Base-by-base conservation (phyloP, 768 basidiomycete genomes). In the Amanita brunnescens region DNA sequence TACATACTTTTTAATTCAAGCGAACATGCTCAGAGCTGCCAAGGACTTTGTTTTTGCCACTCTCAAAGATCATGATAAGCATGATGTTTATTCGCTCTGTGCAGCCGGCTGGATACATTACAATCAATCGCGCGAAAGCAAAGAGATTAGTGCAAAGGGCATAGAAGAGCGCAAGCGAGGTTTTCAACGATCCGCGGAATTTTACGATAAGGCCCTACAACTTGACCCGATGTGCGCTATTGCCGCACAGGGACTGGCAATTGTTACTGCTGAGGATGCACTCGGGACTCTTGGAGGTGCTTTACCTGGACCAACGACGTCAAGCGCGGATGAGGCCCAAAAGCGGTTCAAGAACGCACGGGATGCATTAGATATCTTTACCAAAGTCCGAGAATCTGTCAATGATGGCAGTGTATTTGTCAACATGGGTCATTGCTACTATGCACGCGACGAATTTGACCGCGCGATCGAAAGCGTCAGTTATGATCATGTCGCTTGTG, bases 401-500 rank as follows among this genome's bases (percentile, higher is more conserved):
- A 78, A 80, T 52, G 76, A 79, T 52, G 91, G 89, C 6, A 87
- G 87, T 53, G 92, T 96, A 3, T 92, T 94, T 61, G 74, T 91
- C 61, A 99, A 99, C 64, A 94, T 97, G 75, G 96, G 94, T 0
- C 96, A 98, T 61, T 96, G 93, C 60, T 88, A 93, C 63, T 95
- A 91, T 61, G 79, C 82, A 16, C 76, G 91, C 46, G 95, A 96
- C 53, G 95, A 99, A 63, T 96, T 85, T 62, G 95, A 98, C 56
- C 78, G 89, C 44, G 95, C 96, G 1, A 94, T 98, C 55, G 94
- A 99, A 67, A 89, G 90, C 60, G 95, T 96, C 63, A 64, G 83
- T 73, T 47, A 21, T 29, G 16, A 44, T 21, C 1, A 20, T 32
- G 16, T 10, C 3, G 8, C 29, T 34, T 16, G 2, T 39, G 12